phyloP scores from a whole-genome alignment of 2,329 filamentous ascomycete genomes.

The Thelonectria blattea region DNA sequence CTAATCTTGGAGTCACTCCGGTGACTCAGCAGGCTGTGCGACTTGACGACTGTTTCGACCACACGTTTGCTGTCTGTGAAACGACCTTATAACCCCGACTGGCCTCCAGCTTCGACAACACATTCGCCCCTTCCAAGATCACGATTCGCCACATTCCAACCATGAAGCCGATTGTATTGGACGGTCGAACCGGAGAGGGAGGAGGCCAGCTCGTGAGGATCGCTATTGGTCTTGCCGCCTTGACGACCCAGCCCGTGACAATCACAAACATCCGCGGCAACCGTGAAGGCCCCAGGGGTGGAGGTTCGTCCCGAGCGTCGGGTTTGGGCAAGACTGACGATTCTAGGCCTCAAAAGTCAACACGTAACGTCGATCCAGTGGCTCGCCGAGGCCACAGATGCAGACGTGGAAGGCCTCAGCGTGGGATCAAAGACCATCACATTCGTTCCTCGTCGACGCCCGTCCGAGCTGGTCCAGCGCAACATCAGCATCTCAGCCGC shows the following conservation, averaged over 20 bases:
- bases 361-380: conserved; percentile 63
- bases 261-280: conserved; percentile 64
- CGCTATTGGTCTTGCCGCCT: conserved; percentile 60
- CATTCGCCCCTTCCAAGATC: background rate
- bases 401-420: conserved; percentile 55
- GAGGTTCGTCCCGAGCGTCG: conserved; percentile 33
- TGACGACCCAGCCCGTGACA: conserved; percentile 59
- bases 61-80: background rate
- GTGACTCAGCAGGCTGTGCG: background rate
- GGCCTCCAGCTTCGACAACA: background rate
- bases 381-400: conserved; percentile 58
- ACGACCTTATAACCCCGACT: too few species aligned
- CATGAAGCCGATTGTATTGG: conserved; percentile 53
- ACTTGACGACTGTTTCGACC: background rate
- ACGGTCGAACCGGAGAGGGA: conserved; percentile 65
- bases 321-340: background rate
- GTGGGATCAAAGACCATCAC: conserved; percentile 59
- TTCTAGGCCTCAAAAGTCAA: conserved; percentile 63
- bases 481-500: conserved; percentile 57
- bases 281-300: conserved; percentile 41
- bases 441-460: conserved; percentile 50
- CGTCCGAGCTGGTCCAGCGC: conserved; percentile 48
- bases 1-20: background rate
- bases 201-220: conserved; percentile 67
- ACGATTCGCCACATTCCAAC: background rate